Evolutionary conservation across 2,329 filamentous ascomycete species (phyloP).

Genomic region (Zalaria sp.): DNA sequence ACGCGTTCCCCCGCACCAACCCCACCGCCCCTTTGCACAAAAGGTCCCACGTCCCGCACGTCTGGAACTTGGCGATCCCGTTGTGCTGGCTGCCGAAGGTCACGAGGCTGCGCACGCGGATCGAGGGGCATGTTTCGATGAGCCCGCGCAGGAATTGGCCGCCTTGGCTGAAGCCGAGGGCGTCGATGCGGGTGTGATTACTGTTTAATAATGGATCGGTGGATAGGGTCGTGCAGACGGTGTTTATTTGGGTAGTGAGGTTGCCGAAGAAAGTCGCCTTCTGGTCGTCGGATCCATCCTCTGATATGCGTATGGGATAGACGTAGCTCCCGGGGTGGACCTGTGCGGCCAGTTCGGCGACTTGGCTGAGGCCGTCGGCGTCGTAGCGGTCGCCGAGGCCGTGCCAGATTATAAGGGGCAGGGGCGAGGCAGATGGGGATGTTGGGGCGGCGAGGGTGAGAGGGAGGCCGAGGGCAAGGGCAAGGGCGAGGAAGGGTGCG

Average conservation of each 20-base stretch:
- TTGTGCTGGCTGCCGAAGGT: slow-evolving; percentile 90
- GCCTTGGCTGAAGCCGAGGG: slow-evolving; percentile 88
- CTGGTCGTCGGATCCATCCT: slow-evolving; percentile 54
- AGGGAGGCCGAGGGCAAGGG: slow-evolving; percentile 9
- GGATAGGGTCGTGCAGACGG: slow-evolving; percentile 66
- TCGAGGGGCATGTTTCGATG: slow-evolving; percentile 80
- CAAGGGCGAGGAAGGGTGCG: slow-evolving; percentile 3
- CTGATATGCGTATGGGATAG: slow-evolving; percentile 61
- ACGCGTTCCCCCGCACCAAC: slow-evolving; percentile 66
- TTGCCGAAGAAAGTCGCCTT: slow-evolving; percentile 85
- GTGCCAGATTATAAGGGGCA: slow-evolving; percentile 93
- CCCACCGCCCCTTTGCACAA: slow-evolving; percentile 70
- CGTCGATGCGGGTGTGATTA: slow-evolving; percentile 46
- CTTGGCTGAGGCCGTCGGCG: slow-evolving; percentile 56
- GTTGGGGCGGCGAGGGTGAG: slow-evolving; percentile 9
- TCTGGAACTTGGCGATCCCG: slow-evolving; percentile 72
- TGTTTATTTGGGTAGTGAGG: slow-evolving; percentile 59
- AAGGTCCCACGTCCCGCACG: slow-evolving; percentile 58
- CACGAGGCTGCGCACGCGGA: slow-evolving; percentile 62
- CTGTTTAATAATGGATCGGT: slow-evolving; percentile 53
- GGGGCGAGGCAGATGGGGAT: slow-evolving; percentile 30
- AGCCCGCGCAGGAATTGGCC: slow-evolving; percentile 91
- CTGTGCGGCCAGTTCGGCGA: slow-evolving; percentile 57
- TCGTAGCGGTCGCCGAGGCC: slow-evolving; percentile 65
- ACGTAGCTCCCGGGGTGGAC: slow-evolving; percentile 73